Evolutionary conservation across 2,329 filamentous ascomycete species (phyloP), one percentile per base, ranked within the genome.

Genomic region (Aspergillus sp.): DNA sequence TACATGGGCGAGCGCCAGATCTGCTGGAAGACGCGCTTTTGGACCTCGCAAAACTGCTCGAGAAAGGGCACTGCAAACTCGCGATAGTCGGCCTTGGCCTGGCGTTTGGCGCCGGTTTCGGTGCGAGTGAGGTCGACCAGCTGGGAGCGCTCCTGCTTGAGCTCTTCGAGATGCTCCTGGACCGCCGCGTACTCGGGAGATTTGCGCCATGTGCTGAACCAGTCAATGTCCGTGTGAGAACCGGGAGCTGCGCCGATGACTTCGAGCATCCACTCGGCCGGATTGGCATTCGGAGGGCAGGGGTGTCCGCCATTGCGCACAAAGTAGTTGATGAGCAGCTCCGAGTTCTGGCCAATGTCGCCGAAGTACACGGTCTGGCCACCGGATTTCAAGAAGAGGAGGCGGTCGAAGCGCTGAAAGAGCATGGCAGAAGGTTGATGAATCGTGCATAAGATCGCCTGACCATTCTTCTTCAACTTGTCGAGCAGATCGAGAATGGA

Each of bases 391-490:
- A 91, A 81, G 74, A 91, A 87, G 0, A 90, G 77, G 1, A 90
- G 77, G 1, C 84, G 82, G 63, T 90, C 88, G 57, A 90, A 97
- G 60, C 92, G 89, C 75, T 97, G 91, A 82, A 97, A 97, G 56
- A 97, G 84, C 85, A 96, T 93, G 41, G 93, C 93, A 13, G 92
- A 96, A 17, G 94, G 93, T 77, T 98, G 94, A 76, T 98, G 94
- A 64, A 97, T 97, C 0, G 94, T 97, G 80, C 93, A 97, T 17
- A 97, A 87, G 77, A 97, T 91, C 54, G 94, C 93, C 74, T 96
- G 92, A 17, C 94, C 93, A 65, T 88, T 90, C 76, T 94, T 91
- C 70, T 92, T 92, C 38, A 97, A 83, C 78, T 95, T 97, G 78
- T 96, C 90, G 45, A 97, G 85, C 8, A 15, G 46, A 48, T 22